Conservation (phyloP, 768 basidiomycete genomes). For the Collybiopsis luxurians region DNA sequence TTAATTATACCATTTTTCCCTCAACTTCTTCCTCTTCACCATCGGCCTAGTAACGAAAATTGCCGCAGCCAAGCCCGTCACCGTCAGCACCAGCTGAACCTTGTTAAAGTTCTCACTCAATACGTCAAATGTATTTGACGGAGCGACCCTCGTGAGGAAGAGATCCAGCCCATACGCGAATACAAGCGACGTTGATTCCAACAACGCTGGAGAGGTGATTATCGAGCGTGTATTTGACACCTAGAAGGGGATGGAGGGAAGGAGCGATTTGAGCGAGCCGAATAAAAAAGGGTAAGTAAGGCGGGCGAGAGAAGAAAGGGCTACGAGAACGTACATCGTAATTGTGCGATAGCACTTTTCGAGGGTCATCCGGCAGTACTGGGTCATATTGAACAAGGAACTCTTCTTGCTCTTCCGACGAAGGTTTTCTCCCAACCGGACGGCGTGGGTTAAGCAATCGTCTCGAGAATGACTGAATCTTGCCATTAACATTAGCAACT, state of each 20-base stretch:
- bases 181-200: conserved; percentile 91
- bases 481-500: conserved; percentile 79
- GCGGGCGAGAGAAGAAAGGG: neutral
- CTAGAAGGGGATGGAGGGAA: neutral
- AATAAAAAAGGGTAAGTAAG: no score
- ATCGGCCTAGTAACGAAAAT: conserved; percentile 83
- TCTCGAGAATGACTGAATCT: conserved; percentile 72
- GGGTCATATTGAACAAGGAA: conserved; percentile 85
- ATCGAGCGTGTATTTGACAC: conserved; percentile 75
- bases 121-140: conserved; percentile 90
- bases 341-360: conserved; percentile 39
- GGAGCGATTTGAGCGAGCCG: neutral
- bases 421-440: conserved; percentile 69
- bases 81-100: conserved; percentile 81
- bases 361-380: conserved; percentile 68
- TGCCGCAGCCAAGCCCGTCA: conserved; percentile 66
- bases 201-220: conserved; percentile 74
- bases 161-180: conserved; percentile 87
- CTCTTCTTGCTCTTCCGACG: conserved; percentile 79
- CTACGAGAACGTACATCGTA: conserved; percentile 7
- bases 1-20: conserved; percentile 70
- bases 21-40: conserved; percentile 63
- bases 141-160: conserved; percentile 81
- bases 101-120: conserved; percentile 94
- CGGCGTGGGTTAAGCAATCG: conserved; percentile 80